phyloP scores from a whole-genome alignment of 768 basidiomycete genomes.

The Dentipellis fragilis region DNA sequence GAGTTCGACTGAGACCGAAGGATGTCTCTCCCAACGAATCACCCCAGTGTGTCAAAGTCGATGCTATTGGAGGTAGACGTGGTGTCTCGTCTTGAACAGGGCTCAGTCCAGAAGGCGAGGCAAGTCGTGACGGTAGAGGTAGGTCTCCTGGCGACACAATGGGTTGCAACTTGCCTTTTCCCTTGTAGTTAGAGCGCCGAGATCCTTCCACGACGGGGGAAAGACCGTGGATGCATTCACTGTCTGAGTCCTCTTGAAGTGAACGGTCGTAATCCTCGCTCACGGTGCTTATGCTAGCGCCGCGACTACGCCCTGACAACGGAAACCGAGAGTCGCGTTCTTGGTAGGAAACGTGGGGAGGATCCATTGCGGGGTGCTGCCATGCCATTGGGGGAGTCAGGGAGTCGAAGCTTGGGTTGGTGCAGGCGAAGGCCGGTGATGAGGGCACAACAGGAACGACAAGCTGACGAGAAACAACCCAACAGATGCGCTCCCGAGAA shows the following conservation, averaged over 20 bases:
- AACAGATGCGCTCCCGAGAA: too few species aligned
- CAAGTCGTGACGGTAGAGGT: conserved; percentile 20
- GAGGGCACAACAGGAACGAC: too few species aligned
- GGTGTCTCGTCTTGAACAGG: not conserved
- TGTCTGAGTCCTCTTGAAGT: conserved; percentile 37
- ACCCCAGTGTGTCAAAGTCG: conserved; percentile 3
- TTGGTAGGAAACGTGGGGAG: conserved; percentile 23
- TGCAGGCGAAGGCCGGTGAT: too few species aligned
- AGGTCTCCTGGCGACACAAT: conserved; percentile 20
- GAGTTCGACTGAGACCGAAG: not conserved
- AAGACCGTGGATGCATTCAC: conserved; percentile 36
- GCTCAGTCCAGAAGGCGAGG: conserved; percentile 9
- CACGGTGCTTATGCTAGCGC: conserved; percentile 43
- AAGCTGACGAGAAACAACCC: too few species aligned
- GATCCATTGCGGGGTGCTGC: conserved; percentile 12
- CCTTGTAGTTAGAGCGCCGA: conserved; percentile 1
- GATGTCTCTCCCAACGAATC: conserved; percentile 13
- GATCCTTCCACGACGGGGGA: not conserved
- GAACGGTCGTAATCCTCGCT: conserved; percentile 31
- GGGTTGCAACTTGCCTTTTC: conserved; percentile 24
- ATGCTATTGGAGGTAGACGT: not conserved
- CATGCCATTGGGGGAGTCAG: conserved; percentile 2
- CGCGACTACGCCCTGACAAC: conserved; percentile 37
- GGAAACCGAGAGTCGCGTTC: conserved; percentile 25
- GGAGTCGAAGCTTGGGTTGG: too few species aligned